Evolutionary conservation across 192 early-diverging fungal species (phyloP).

Genomic region (Linnemannia schmuckeri): DNA sequence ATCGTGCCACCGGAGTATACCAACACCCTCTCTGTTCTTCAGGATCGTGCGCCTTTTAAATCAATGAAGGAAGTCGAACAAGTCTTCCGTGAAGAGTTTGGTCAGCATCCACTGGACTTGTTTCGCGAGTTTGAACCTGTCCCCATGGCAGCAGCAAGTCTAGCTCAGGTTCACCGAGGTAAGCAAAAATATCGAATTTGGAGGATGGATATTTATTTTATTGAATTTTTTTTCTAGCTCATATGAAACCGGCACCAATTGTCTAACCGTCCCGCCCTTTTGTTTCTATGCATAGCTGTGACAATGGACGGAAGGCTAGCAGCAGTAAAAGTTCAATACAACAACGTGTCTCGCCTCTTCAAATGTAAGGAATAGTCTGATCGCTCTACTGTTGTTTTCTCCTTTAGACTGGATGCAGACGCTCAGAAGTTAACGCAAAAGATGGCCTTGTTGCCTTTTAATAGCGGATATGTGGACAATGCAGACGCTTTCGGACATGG

Average conservation of each 20-base stretch:
- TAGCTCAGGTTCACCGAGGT: constrained; percentile 66
- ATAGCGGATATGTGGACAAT: constrained; percentile 65
- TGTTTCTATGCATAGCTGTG: constrained; percentile 42
- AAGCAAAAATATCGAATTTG: background rate
- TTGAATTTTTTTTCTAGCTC: background rate
- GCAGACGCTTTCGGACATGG: constrained; percentile 61
- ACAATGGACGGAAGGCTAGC: constrained; percentile 57
- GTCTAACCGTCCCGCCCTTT: background rate
- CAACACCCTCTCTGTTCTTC: constrained; percentile 60
- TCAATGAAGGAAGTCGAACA: constrained; percentile 58
- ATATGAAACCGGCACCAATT: background rate
- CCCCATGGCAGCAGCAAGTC: constrained; percentile 63
- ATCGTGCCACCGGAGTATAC: constrained; percentile 63
- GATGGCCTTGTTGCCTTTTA: background rate
- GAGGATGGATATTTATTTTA: background rate
- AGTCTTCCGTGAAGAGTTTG: constrained; percentile 60
- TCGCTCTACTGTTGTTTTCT: background rate
- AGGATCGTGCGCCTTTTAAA: constrained; percentile 63
- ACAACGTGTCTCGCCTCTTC: constrained; percentile 61
- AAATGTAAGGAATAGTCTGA: constrained; percentile 27
- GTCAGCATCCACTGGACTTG: constrained; percentile 48
- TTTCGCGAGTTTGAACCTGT: constrained; percentile 61
- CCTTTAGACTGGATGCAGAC: background rate
- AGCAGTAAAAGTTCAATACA: constrained; percentile 66
- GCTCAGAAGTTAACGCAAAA: background rate